Evolutionary conservation across 1,284 basidiomycete genomes (phyloP), one percentile per base, ranked within the genome.

Genomic region (Kalmanozyma brasiliensis): DNA sequence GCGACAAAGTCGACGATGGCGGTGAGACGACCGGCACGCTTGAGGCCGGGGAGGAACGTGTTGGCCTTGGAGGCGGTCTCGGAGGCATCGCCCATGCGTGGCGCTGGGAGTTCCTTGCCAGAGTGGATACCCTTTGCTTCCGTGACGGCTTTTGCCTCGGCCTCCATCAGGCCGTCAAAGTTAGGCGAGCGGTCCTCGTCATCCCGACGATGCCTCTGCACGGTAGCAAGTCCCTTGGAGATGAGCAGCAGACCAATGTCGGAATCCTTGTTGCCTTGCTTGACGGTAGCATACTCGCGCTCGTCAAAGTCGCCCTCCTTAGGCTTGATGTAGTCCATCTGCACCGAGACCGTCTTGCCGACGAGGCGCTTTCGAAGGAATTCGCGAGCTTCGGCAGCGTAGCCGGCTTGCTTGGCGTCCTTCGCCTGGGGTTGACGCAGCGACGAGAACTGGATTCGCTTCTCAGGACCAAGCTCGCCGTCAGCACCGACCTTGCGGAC

Each of bases 161-260:
- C 94, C 34, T 90, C 89, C 87, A 98, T 93, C 38, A 98, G 86
- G 83, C 93, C 92, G 84, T 98, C 95, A 73, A 92, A 93, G 81
- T 97, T 94, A 13, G 90, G 87, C 19, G 94, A 95, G 47, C 94
- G 88, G 74, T 95, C 92, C 83, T 98, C 95, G 79, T 98, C 95
- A 74, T 96, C 94, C 37, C 92, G 59, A 74, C 89, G 90, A 83
- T 98, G 95, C 45, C 94, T 89, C 40, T 97, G 88, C 9, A 92
- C 91, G 49, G 89, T 91, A 2, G 93, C 93, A 11, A 96, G 85
- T 44, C 95, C 95, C 77, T 93, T 93, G 80, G 96, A 93, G 61
- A 97, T 89, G 32, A 98, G 85, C 79, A 94, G 91, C 79, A 95
- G 92, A 2, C 93, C 91, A 44, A 98, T 85, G 80, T 96, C 97